phyloP scores from a whole-genome alignment of 2,329 filamentous ascomycete species.

The Amylocarpus encephaloides region DNA sequence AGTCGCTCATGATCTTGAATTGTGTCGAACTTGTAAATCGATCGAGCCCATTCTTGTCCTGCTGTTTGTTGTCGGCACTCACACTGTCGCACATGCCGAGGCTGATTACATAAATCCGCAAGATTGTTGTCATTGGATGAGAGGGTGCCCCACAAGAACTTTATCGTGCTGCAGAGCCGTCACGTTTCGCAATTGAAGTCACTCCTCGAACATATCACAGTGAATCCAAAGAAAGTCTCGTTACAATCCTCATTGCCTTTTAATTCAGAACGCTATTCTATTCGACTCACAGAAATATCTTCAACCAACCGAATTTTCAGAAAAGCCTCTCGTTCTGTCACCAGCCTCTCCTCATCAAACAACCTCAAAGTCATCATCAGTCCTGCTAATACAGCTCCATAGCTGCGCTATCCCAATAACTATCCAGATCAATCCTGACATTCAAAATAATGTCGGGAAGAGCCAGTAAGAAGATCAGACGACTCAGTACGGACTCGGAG shows the following conservation, averaged over 20 bases:
- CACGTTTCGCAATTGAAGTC: neutral
- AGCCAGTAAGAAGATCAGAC: slow-evolving; percentile 24
- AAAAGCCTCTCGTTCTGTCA: neutral
- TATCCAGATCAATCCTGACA: too few relatives aligned
- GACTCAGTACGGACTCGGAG: slow-evolving; percentile 29
- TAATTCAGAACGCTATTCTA: neutral
- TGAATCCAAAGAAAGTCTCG: too few relatives aligned
- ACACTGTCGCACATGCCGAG: slow-evolving; percentile 15
- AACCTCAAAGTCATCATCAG: neutral
- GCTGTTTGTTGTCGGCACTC: slow-evolving; percentile 4
- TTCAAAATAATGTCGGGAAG: slow-evolving; percentile 8
- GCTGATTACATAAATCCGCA: slow-evolving; percentile 19
- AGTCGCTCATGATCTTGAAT: slow-evolving; percentile 24
- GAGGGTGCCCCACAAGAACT: neutral
- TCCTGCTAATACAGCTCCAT: neutral
- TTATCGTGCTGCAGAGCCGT: neutral
- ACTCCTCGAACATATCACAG: neutral
- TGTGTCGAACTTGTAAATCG: slow-evolving; percentile 1
- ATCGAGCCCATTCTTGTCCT: slow-evolving; percentile 6
- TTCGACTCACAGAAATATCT: too few relatives aligned
- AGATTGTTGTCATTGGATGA: neutral
- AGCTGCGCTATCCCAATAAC: neutral
- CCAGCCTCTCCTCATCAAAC: neutral
- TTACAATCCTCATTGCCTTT: neutral
- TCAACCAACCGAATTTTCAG: neutral